phyloP scores from a whole-genome alignment of 1,139 yeast species.

The Pichia sp. region DNA sequence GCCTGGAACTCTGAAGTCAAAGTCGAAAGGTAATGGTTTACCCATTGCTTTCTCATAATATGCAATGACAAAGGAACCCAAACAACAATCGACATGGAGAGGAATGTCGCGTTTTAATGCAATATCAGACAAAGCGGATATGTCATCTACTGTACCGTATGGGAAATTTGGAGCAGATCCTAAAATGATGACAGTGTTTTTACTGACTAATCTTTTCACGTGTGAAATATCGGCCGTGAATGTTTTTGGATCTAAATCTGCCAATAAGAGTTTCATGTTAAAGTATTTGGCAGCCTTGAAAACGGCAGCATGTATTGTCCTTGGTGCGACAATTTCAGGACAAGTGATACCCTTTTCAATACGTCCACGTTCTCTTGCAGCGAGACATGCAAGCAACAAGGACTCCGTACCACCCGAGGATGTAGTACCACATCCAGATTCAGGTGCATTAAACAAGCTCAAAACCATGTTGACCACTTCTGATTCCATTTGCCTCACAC shows the following conservation, averaged over 20 bases:
- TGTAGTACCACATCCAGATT: slow-evolving; percentile 74
- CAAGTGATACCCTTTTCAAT: slow-evolving; percentile 50
- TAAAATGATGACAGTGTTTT: slow-evolving; percentile 72
- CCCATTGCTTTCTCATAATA: slow-evolving; percentile 63
- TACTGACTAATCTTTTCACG: slow-evolving; percentile 59
- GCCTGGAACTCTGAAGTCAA: slow-evolving; percentile 86
- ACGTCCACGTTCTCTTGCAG: slow-evolving; percentile 69
- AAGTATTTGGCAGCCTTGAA: slow-evolving; percentile 92
- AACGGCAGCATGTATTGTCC: slow-evolving; percentile 90
- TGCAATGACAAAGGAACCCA: slow-evolving; percentile 87
- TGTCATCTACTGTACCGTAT: slow-evolving; percentile 91
- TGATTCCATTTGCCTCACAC: slow-evolving; percentile 92
- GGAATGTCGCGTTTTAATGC: slow-evolving; percentile 66
- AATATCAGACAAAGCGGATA: slow-evolving; percentile 59
- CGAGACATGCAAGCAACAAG: slow-evolving; percentile 70
- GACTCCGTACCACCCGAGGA: slow-evolving; percentile 99
- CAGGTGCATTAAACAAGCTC: slow-evolving; percentile 66
- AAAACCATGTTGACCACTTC: slow-evolving; percentile 93
- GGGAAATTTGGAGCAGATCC: slow-evolving; percentile 98
- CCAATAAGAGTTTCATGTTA: slow-evolving; percentile 78
- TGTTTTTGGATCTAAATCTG: slow-evolving; percentile 58
- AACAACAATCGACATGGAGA: slow-evolving; percentile 90
- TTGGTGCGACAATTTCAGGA: slow-evolving; percentile 89
- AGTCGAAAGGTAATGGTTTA: slow-evolving; percentile 42
- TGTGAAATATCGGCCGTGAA: slow-evolving; percentile 49